phyloP scores from a whole-genome alignment of 495 filamentous ascomycete genomes.

The Staphylotrichum longicolle region DNA sequence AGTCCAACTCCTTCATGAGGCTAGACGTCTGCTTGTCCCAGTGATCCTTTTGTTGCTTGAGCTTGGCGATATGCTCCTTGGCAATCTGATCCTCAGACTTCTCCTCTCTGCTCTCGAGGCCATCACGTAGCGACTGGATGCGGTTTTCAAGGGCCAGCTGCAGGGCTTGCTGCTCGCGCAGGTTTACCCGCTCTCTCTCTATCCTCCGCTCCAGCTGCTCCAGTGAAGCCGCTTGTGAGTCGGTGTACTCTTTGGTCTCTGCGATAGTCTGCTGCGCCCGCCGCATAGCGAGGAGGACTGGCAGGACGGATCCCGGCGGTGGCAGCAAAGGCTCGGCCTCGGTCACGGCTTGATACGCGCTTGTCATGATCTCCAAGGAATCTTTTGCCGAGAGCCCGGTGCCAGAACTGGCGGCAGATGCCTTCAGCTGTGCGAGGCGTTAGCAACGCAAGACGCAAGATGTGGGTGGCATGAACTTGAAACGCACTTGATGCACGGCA shows the following conservation, averaged over 20 bases:
- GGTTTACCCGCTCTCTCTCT: slow-evolving; percentile 57
- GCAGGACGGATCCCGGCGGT: slow-evolving; percentile 61
- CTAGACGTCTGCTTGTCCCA: slow-evolving; percentile 56
- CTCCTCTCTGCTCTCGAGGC: slow-evolving; percentile 55
- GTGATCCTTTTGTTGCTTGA: slow-evolving; percentile 55
- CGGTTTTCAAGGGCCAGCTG: slow-evolving; percentile 48
- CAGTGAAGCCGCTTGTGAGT: slow-evolving; percentile 54
- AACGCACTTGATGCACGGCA: slow-evolving; percentile 48
- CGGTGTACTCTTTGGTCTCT: slow-evolving; percentile 60
- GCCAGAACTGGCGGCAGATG: slow-evolving; percentile 14
- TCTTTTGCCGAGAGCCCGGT: slow-evolving; percentile 24
- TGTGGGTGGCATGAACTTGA: not conserved
- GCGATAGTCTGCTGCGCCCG: slow-evolving; percentile 60
- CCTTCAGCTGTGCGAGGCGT: slow-evolving; percentile 22
- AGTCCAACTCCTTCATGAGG: slow-evolving; percentile 61
- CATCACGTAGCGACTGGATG: slow-evolving; percentile 52
- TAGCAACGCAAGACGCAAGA: not conserved
- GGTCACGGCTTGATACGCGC: slow-evolving; percentile 61
- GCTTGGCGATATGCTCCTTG: slow-evolving; percentile 54
- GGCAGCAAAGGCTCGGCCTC: slow-evolving; percentile 63
- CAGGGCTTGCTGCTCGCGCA: slow-evolving; percentile 64
- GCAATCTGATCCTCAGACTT: slow-evolving; percentile 57
- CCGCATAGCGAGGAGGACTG: slow-evolving; percentile 67
- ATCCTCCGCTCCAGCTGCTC: slow-evolving; percentile 53
- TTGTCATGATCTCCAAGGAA: slow-evolving; percentile 56